Evolutionary conservation across 23 red algal species (phyloP).

Genomic region (Gracilaria caudata): DNA sequence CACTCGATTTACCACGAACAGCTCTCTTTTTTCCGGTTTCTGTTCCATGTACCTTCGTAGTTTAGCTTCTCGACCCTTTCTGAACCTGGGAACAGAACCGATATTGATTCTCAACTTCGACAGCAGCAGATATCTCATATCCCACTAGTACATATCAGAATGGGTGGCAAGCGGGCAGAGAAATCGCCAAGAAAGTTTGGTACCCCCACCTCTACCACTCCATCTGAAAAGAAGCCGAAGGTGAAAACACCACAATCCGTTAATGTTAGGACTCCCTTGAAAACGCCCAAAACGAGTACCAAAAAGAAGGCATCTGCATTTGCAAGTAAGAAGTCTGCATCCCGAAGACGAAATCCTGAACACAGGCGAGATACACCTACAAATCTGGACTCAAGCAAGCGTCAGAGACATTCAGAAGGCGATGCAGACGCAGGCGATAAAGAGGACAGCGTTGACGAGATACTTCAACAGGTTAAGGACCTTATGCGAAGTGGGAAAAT

Average conservation of each 20-base stretch:
- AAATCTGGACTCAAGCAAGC: background rate
- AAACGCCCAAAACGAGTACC: conserved; percentile 18
- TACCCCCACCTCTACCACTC: no score
- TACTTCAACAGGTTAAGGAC: conserved; percentile 25
- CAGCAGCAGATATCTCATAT: background rate
- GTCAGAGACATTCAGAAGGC: background rate
- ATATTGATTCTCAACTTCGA: background rate
- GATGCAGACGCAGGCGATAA: background rate
- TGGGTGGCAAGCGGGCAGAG: background rate
- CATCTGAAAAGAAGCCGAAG: background rate
- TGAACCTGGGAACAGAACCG: background rate
- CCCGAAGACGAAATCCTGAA: background rate
- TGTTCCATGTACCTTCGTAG: no score
- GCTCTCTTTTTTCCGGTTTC: no score
- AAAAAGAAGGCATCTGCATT: conserved; percentile 28
- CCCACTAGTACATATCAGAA: background rate
- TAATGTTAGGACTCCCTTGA: background rate
- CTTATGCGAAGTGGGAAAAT: conserved; percentile 45
- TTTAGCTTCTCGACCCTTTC: background rate
- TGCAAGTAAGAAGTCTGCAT: conserved; percentile 26
- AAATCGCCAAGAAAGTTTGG: background rate
- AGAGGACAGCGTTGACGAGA: conserved; percentile 13
- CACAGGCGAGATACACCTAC: background rate
- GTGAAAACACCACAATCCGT: background rate
- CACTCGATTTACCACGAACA: no score